Evolutionary conservation across 176 grass and related monocot species (phyloP).

Genomic region (Eleusine coracana): DNA sequence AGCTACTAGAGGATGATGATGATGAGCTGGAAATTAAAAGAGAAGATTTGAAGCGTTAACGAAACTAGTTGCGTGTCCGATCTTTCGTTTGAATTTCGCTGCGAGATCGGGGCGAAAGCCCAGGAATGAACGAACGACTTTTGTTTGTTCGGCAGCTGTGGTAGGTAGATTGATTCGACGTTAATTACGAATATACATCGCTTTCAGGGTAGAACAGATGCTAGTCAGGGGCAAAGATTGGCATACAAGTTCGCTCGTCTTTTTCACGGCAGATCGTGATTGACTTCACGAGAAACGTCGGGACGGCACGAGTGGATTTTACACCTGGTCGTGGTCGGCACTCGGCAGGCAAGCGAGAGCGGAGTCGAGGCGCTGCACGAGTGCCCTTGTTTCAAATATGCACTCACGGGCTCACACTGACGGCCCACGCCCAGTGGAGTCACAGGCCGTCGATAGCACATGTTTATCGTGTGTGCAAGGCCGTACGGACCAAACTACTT

Average conservation of each 20-base stretch:
- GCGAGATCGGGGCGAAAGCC: neutral
- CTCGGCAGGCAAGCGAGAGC: neutral
- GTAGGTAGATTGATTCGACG: neutral
- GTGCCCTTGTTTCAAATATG: too few relatives aligned
- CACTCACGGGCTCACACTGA: neutral
- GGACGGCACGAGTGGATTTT: neutral
- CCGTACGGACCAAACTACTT: neutral
- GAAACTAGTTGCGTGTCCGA: neutral
- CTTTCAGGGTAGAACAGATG: neutral
- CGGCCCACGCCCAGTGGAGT: too few relatives aligned
- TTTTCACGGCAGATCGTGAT: neutral
- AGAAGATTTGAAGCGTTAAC: neutral
- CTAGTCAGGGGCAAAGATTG: neutral
- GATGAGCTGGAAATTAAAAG: neutral
- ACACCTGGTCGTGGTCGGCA: neutral
- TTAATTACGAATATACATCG: neutral
- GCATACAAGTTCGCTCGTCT: too few relatives aligned
- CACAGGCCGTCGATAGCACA: too few relatives aligned
- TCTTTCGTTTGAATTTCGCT: neutral
- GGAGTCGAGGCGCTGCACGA: neutral
- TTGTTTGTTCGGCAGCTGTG: neutral
- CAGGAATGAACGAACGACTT: neutral
- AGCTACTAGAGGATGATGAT: too few relatives aligned
- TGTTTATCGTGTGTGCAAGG: too few relatives aligned
- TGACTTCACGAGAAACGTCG: neutral